phyloP scores from a whole-genome alignment of 305 asterid genomes.

The Euphrasia arctica region DNA sequence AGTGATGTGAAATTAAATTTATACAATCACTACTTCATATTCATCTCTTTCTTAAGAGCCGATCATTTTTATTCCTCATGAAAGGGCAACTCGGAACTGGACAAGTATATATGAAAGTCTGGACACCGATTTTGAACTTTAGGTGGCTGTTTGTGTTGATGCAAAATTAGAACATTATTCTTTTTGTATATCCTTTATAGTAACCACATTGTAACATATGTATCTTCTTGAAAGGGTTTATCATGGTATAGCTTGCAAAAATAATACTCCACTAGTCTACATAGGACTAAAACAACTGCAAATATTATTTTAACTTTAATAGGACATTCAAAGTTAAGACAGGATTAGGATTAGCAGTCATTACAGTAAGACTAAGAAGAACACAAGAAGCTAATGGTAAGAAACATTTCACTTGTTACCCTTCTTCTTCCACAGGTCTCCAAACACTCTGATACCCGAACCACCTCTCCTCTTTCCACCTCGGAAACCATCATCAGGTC shows the following conservation, averaged over 20 bases:
- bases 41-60: background rate
- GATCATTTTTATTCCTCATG: background rate
- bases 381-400: conserved; percentile 29
- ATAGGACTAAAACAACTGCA: background rate
- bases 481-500: conserved; percentile 48
- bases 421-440: conserved; percentile 90
- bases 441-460: conserved; percentile 78
- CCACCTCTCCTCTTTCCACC: conserved; percentile 62
- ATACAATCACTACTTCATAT: background rate
- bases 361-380: conserved; percentile 18
- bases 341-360: background rate
- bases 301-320: background rate
- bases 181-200: background rate
- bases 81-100: background rate
- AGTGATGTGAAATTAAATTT: background rate
- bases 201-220: too few species aligned
- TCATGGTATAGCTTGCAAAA: background rate
- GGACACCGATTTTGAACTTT: background rate
- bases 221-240: too few species aligned
- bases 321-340: conserved; percentile 5
- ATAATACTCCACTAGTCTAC: background rate
- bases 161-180: background rate
- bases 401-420: conserved; percentile 54
- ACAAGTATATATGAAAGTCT: background rate
- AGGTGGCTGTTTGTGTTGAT: background rate